Percentiles rank a stretch among this genome's conserved stretches.
Conservation (phyloP, 129 eudicot species). For the Chrysanthemum seticuspe region DNA sequence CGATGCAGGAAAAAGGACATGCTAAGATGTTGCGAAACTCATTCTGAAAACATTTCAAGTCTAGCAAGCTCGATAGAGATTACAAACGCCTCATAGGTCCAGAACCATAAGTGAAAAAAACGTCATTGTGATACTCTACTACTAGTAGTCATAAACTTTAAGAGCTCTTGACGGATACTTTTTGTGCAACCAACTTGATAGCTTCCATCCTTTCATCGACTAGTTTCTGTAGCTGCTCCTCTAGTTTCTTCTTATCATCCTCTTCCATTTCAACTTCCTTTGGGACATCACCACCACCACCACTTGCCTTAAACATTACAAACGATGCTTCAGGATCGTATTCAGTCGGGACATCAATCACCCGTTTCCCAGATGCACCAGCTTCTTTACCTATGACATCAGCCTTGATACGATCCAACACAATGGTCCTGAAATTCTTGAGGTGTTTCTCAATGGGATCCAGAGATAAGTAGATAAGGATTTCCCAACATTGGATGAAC, state of each 20-base stretch:
- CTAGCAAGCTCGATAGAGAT: constrained; percentile 27
- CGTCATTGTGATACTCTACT: neutral
- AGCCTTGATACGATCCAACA: constrained; percentile 60
- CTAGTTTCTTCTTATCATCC: constrained; percentile 43
- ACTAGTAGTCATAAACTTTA: constrained; percentile 19
- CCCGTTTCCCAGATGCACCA: constrained; percentile 60
- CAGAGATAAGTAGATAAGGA: constrained; percentile 60
- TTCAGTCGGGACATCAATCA: constrained; percentile 65
- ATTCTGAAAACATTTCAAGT: constrained; percentile 5
- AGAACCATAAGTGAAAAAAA: neutral
- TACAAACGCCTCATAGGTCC: constrained; percentile 19
- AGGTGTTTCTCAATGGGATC: constrained; percentile 66
- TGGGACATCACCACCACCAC: constrained; percentile 40
- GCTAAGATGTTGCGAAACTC: neutral
- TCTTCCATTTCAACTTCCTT: constrained; percentile 51
- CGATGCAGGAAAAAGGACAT: neutral
- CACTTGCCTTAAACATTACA: constrained; percentile 70
- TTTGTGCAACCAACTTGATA: constrained; percentile 59
- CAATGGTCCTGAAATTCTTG: constrained; percentile 54
- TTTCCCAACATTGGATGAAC: constrained; percentile 85
- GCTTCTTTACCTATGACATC: constrained; percentile 70
- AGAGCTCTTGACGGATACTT: constrained; percentile 32
- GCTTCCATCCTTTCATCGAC: constrained; percentile 80
- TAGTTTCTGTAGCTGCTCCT: constrained; percentile 67
- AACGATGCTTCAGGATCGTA: constrained; percentile 68